Conservation (phyloP, 495 filamentous ascomycete genomes). For the Friedmanniomyces endolithicus region DNA sequence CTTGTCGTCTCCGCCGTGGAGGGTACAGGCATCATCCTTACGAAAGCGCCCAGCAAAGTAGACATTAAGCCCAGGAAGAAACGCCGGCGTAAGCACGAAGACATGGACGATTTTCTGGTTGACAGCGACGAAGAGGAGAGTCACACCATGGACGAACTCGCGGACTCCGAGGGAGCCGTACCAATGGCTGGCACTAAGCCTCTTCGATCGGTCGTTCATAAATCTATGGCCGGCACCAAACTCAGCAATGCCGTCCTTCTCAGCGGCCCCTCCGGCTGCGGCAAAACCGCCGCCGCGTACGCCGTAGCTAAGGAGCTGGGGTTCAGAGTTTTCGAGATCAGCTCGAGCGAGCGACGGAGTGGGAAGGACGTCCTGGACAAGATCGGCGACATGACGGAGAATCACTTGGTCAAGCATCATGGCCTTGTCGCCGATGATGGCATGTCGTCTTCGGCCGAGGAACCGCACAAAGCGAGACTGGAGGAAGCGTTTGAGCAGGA, state of each 20-base stretch:
- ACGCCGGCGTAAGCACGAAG: slow-evolving; percentile 52
- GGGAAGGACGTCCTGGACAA: slow-evolving; percentile 84
- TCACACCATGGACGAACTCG: slow-evolving; percentile 59
- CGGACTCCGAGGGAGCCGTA: slow-evolving; percentile 50
- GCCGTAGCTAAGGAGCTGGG: slow-evolving; percentile 91
- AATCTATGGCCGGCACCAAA: slow-evolving; percentile 38
- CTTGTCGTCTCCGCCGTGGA: slow-evolving; percentile 65
- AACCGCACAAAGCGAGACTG: slow-evolving; percentile 7
- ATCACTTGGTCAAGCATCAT: slow-evolving; percentile 68
- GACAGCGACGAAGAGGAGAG: slow-evolving; percentile 64
- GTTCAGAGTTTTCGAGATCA: slow-evolving; percentile 93
- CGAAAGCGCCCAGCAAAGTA: slow-evolving; percentile 20
- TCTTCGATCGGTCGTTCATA: slow-evolving; percentile 54
- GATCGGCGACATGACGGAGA: slow-evolving; percentile 91
- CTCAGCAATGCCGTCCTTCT: slow-evolving; percentile 56
- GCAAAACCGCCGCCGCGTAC: slow-evolving; percentile 86
- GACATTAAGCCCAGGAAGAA: slow-evolving; percentile 43
- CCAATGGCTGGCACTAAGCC: slow-evolving; percentile 23
- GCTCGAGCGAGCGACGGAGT: slow-evolving; percentile 64
- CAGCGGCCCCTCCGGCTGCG: slow-evolving; percentile 81
- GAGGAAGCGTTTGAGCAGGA: slow-evolving; percentile 34
- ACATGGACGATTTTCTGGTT: slow-evolving; percentile 75
- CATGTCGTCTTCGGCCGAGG: slow-evolving; percentile 23
- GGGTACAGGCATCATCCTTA: slow-evolving; percentile 30
- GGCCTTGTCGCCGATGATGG: slow-evolving; percentile 12